phyloP scores from a whole-genome alignment of 352 stramenopile species.

The Phytopythium mirpurense region DNA sequence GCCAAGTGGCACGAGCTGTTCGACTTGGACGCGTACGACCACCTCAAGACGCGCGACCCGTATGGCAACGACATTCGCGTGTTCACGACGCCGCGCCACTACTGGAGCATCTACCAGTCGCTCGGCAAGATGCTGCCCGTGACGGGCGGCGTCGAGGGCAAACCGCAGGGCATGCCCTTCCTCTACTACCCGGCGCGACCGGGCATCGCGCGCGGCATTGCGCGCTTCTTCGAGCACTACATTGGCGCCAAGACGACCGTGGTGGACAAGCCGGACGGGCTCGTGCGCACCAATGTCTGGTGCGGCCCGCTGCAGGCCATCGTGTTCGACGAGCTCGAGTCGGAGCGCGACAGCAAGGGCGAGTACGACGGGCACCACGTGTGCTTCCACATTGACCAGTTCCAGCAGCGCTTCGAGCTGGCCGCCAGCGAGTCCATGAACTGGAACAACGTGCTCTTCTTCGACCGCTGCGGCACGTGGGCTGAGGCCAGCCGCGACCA shows the following conservation, averaged over 20 bases:
- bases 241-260: slow-evolving; percentile 47
- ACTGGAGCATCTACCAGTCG: slow-evolving; percentile 54
- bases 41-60: slow-evolving; percentile 56
- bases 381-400: slow-evolving; percentile 70
- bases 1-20: slow-evolving; percentile 53
- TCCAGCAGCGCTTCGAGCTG: slow-evolving; percentile 59
- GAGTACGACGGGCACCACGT: slow-evolving; percentile 74
- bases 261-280: slow-evolving; percentile 30
- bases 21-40: slow-evolving; percentile 42
- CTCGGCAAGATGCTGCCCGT: slow-evolving; percentile 47
- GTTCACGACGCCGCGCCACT: slow-evolving; percentile 49
- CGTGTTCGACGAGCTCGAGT: slow-evolving; percentile 56
- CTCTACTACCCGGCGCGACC: slow-evolving; percentile 51
- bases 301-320: slow-evolving; percentile 56
- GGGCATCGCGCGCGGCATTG: slow-evolving; percentile 50
- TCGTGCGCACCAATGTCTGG: slow-evolving; percentile 39
- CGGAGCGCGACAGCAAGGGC: slow-evolving; percentile 42
- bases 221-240: slow-evolving; percentile 68
- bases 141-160: slow-evolving; percentile 28
- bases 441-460: slow-evolving; percentile 73
- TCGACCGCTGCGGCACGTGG: slow-evolving; percentile 69
- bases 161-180: slow-evolving; percentile 54
- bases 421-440: slow-evolving; percentile 52
- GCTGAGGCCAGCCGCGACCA: slow-evolving; percentile 54
- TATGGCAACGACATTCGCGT: slow-evolving; percentile 56